Percentiles rank a stretch among this genome's conserved stretches.
Conservation (phyloP, 208 protist species). For the Herpetomonas tarakana region DNA sequence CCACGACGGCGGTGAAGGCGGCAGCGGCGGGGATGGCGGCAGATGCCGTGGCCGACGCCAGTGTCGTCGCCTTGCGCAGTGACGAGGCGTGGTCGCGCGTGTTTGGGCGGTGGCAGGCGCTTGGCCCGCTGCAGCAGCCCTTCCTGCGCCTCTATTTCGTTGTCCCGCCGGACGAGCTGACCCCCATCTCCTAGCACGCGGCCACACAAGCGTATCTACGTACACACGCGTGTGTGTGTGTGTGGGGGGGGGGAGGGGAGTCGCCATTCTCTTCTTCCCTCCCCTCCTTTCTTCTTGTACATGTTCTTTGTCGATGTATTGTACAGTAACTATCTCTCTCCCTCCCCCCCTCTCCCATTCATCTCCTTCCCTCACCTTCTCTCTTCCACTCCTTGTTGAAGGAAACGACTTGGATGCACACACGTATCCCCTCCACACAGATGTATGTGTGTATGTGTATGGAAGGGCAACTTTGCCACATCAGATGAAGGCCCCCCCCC, state of each 20-base stretch:
- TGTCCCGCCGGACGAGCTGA: slow-evolving; percentile 16
- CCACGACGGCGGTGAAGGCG: background rate
- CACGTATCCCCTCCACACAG: background rate
- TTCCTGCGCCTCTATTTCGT: slow-evolving; percentile 56
- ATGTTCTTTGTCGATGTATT: background rate
- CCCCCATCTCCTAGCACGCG: background rate
- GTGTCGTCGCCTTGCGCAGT: slow-evolving; percentile 26
- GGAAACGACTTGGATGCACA: background rate
- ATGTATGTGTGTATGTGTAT: slow-evolving; percentile 5
- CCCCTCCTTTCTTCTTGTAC: slow-evolving; percentile 1
- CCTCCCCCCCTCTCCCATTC: slow-evolving; percentile 12
- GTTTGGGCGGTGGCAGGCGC: slow-evolving; percentile 18
- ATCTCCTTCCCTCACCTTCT: background rate
- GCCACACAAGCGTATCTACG: too few relatives aligned
- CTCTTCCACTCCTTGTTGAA: slow-evolving; percentile 3
- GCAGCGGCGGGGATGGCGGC: too few relatives aligned
- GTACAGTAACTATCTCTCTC: slow-evolving; percentile 9
- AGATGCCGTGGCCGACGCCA: background rate
- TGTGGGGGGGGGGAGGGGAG: too few relatives aligned
- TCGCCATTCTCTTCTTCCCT: background rate
- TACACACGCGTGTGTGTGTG: too few relatives aligned
- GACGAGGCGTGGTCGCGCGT: slow-evolving; percentile 37
- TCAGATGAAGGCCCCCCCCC: too few relatives aligned
- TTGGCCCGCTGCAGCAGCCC: slow-evolving; percentile 19
- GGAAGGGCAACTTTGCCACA: too few relatives aligned